Evolutionary conservation across 2,329 filamentous ascomycete species (phyloP).

Genomic region (Claviceps africana): DNA sequence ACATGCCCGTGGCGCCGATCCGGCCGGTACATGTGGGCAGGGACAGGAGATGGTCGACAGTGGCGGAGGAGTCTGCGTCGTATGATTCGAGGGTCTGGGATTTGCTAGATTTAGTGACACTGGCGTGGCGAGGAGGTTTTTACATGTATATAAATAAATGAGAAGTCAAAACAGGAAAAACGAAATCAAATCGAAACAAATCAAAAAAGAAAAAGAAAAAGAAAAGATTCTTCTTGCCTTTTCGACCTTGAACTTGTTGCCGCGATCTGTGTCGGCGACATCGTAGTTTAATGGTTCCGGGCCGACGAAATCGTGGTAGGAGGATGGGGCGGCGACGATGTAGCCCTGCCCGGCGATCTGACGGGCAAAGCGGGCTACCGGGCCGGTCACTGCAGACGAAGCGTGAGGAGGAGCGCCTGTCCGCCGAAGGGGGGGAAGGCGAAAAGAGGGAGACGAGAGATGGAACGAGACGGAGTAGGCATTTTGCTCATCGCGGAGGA

Average conservation of each 20-base stretch:
- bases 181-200: no score
- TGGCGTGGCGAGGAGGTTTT: not conserved
- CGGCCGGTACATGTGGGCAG: slow-evolving; percentile 68
- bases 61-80: slow-evolving; percentile 59
- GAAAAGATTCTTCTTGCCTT: slow-evolving; percentile 38
- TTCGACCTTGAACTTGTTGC: slow-evolving; percentile 73
- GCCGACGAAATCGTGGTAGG: slow-evolving; percentile 85
- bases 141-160: not conserved
- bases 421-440: no score
- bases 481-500: not conserved
- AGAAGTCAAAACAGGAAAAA: no score
- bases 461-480: not conserved
- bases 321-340: slow-evolving; percentile 80
- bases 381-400: slow-evolving; percentile 59
- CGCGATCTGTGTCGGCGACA: slow-evolving; percentile 70
- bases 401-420: not conserved
- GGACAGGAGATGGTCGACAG: slow-evolving; percentile 55
- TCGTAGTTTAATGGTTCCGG: slow-evolving; percentile 78
- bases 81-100: slow-evolving; percentile 66
- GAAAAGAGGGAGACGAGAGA: not conserved
- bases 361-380: slow-evolving; percentile 75
- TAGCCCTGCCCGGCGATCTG: slow-evolving; percentile 89
- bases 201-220: not conserved
- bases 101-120: not conserved
- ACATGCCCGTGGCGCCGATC: slow-evolving; percentile 78